Percentiles rank a stretch among this genome's conserved stretches.
Evolutionary conservation across 345 rosid species (phyloP).

Genomic region (Limnanthes douglasii): DNA sequence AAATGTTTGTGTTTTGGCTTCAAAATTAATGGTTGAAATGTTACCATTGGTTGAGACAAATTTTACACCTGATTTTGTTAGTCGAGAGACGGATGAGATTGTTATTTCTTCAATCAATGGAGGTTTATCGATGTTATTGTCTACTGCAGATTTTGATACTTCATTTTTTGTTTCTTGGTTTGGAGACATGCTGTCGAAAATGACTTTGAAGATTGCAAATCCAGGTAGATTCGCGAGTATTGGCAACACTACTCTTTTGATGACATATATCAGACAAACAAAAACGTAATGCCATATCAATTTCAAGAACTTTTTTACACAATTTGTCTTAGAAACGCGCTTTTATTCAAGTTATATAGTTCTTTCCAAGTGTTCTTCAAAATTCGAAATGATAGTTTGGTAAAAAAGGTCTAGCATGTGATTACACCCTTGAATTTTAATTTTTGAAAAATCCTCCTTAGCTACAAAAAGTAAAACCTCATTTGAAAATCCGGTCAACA

Average conservation of each 20-base stretch:
- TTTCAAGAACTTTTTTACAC: constrained; percentile 7
- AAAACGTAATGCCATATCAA: constrained; percentile 16
- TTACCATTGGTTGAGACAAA: constrained; percentile 26
- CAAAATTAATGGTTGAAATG: constrained; percentile 28
- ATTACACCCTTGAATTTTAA: constrained; percentile 12
- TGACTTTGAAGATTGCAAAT: constrained; percentile 20
- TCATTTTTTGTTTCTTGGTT: constrained; percentile 13
- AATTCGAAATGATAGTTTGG: constrained; percentile 25
- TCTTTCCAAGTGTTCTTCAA: constrained; percentile 11
- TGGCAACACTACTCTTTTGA: constrained; percentile 32
- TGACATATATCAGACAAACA: constrained; percentile 10
- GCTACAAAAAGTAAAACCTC: constrained; percentile 41
- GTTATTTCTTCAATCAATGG: constrained; percentile 56
- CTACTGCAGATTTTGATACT: background rate
- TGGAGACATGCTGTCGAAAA: constrained; percentile 13
- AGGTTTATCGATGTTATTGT: constrained; percentile 13
- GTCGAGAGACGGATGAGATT: constrained; percentile 50
- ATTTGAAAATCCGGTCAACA: constrained; percentile 26
- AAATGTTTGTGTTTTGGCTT: constrained; percentile 17
- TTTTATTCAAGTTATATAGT: constrained; percentile 1
- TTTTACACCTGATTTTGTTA: constrained; percentile 24
- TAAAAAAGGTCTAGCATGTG: constrained; percentile 46
- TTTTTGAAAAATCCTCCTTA: constrained; percentile 6
- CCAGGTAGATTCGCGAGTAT: constrained; percentile 42
- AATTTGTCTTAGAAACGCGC: constrained; percentile 3